Conservation (phyloP, 2,329 filamentous ascomycete genomes). For the Cercospora berteroae region DNA sequence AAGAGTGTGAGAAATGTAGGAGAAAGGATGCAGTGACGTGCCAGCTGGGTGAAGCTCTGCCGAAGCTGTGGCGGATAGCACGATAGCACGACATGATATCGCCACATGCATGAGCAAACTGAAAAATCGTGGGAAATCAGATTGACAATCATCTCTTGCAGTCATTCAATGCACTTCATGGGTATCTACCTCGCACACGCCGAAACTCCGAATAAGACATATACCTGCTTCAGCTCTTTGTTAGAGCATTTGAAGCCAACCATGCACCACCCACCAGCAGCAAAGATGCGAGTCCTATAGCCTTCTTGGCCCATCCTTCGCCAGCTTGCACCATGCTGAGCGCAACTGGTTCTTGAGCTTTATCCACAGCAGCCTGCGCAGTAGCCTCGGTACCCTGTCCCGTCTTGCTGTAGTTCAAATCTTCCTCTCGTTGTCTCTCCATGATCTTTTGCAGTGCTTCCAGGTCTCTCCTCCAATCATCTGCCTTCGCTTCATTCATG, state of each 20-base stretch:
- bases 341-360: conserved; percentile 5
- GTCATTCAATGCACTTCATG: neutral
- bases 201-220: neutral
- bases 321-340: conserved; percentile 39
- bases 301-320: conserved; percentile 43
- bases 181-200: conserved; percentile 7
- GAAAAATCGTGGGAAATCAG: neutral
- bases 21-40: neutral
- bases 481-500: conserved; percentile 45
- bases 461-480: conserved; percentile 65
- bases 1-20: neutral
- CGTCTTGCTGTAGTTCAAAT: conserved; percentile 12
- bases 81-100: neutral
- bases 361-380: conserved; percentile 7
- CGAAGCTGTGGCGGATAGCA: conserved; percentile 4
- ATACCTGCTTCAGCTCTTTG: conserved; percentile 9
- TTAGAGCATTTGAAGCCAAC: conserved; percentile 35
- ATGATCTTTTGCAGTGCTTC: conserved; percentile 65
- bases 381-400: conserved; percentile 12
- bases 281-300: conserved; percentile 42
- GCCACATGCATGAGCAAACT: neutral
- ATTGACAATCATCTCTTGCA: neutral
- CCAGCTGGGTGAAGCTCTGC: neutral
- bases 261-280: conserved; percentile 43
- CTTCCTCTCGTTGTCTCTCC: conserved; percentile 48